phyloP scores from a whole-genome alignment of 1,139 yeast genomes.

The Debaryomyces subglobosus region DNA sequence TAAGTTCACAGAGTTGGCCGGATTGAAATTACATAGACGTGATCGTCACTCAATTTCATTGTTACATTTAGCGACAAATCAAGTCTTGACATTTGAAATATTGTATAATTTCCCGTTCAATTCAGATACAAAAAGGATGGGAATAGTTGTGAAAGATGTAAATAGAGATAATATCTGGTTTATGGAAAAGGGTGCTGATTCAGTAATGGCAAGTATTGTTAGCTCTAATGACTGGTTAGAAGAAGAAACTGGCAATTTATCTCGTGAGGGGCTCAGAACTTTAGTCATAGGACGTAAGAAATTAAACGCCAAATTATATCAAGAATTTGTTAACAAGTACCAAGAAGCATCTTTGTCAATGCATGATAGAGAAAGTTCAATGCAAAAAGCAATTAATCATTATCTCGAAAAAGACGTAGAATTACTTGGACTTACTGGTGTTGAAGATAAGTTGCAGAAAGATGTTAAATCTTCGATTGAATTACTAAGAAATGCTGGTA shows the following conservation, averaged over 20 bases:
- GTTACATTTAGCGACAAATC: slow-evolving; percentile 62
- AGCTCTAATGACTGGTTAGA: slow-evolving; percentile 92
- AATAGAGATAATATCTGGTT: slow-evolving; percentile 76
- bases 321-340: slow-evolving; percentile 65
- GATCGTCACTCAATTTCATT: slow-evolving; percentile 78
- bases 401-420: slow-evolving; percentile 84
- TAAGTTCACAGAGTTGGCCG: slow-evolving; percentile 84
- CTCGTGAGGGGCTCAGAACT: slow-evolving; percentile 95
- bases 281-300: slow-evolving; percentile 87
- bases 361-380: slow-evolving; percentile 73
- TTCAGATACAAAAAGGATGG: slow-evolving; percentile 97
- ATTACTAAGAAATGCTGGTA: slow-evolving; percentile 90
- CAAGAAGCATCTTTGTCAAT: slow-evolving; percentile 75
- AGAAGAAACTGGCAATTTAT: slow-evolving; percentile 97
- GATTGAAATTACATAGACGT: slow-evolving; percentile 74
- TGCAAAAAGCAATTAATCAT: slow-evolving; percentile 68
- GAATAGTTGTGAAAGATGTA: slow-evolving; percentile 72
- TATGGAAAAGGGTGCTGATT: slow-evolving; percentile 93
- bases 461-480: slow-evolving; percentile 93
- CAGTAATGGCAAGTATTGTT: slow-evolving; percentile 89
- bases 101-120: slow-evolving; percentile 89
- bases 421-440: slow-evolving; percentile 91
- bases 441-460: slow-evolving; percentile 89
- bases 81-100: slow-evolving; percentile 62
- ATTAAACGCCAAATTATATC: slow-evolving; percentile 55